Evolutionary conservation across 768 basidiomycete species (phyloP), one percentile per base, ranked within the genome.

Genomic region (Coprinopsis sp.): DNA sequence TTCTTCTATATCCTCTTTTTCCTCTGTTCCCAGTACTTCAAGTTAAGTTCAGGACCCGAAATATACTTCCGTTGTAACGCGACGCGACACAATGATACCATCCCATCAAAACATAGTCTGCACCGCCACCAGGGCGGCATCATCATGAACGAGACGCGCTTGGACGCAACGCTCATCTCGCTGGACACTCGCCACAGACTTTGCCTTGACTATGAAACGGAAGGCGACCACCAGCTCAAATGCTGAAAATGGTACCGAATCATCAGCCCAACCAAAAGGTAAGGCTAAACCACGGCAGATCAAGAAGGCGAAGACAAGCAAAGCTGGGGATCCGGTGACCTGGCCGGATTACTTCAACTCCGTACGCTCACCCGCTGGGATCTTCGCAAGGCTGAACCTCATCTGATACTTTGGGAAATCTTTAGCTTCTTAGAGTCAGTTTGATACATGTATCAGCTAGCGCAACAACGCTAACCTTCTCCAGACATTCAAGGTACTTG

Each of bases 271-370:
- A 53, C 58, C 60, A 27, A 70, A 64, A 55, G 65, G 64, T 50
- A 70, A 68, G 50, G 62, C 57, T 3, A 70, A 70, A 49, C 49
- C 64, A 37, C 47, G 23, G 39, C 37, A 41, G 36, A 37, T 22
- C 14, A 51, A 52, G 39, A 50, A 40, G 38, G 27, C 45, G 10
- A 53, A 47, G 22, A 43, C 41, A 33, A 33, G 23, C n/a, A 42
- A 38, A 44, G 48, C 25, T 49, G 21, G 30, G 29, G 38, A 46
- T n/a, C n/a, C n/a, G 23, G 12, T 45, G 28, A 57, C 16, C 51
- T 87, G 84, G 82, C 83, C 85, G 3, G 73, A 77, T 22, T 76
- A 87, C 57, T 87, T 88, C 50, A 66, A 76, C 44, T 68, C 64
- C 30, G 74, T 74, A 68, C 37, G 78, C 74, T 29, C 8, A 25